phyloP scores from a whole-genome alignment of 805 yeast species.

The Blastobotrys muscicola region DNA sequence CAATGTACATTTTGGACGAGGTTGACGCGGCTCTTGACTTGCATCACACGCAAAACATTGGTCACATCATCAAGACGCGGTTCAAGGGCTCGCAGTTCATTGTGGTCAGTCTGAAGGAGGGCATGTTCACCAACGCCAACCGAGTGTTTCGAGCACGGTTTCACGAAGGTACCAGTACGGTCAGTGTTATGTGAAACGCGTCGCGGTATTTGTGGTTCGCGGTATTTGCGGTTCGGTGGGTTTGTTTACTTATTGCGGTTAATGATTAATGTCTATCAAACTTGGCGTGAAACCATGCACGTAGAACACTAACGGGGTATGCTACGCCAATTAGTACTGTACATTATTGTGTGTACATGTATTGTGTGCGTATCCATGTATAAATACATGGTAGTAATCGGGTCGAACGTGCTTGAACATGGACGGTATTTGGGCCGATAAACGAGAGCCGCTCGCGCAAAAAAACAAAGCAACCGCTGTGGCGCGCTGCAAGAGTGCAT shows the following conservation, averaged over 20 bases:
- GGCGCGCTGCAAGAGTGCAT: conserved; percentile 1
- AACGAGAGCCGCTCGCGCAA: too few relatives aligned
- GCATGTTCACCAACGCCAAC: conserved; percentile 96
- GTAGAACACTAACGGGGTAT: too few relatives aligned
- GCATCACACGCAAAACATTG: conserved; percentile 95
- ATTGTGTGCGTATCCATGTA: too few relatives aligned
- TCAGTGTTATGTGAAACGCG: conserved; percentile 25
- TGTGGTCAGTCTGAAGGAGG: conserved; percentile 93
- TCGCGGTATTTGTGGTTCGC: neutral
- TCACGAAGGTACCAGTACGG: conserved; percentile 94
- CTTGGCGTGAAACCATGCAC: too few relatives aligned
- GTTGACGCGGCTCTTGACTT: conserved; percentile 97
- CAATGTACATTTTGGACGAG: conserved; percentile 95
- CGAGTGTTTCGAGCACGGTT: conserved; percentile 87
- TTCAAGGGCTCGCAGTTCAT: conserved; percentile 95
- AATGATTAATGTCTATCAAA: neutral
- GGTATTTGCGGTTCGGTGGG: too few relatives aligned
- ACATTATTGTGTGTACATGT: too few relatives aligned
- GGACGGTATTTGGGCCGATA: too few relatives aligned
- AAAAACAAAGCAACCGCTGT: too few relatives aligned
- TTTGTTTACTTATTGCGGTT: conserved; percentile 1
- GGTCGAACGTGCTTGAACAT: too few relatives aligned
- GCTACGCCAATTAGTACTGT: too few relatives aligned
- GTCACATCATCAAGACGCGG: conserved; percentile 88
- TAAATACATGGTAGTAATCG: too few relatives aligned